These are phyloP conservation scores for Coccinonectria pachysandricola DNA, from an alignment of 2,329 filamentous ascomycete genomes.

Conservation along the genomic window DNA sequence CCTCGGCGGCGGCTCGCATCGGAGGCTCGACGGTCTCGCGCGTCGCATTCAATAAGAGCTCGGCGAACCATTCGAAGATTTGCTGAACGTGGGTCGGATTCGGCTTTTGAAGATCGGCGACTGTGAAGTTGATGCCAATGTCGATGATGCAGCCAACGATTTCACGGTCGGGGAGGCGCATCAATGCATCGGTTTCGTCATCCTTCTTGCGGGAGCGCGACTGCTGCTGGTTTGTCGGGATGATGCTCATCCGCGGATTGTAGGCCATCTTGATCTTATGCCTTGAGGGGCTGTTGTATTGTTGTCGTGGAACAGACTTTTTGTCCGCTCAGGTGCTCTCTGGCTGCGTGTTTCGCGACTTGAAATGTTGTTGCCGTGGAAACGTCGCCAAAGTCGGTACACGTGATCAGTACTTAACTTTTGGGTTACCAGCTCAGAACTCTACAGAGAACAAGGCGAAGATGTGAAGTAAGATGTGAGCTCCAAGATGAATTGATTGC, in stretches of 20 bases:
- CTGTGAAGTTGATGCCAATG: constrained; percentile 81
- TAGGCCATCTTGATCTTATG: constrained; percentile 38
- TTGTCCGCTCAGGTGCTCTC: too few species aligned
- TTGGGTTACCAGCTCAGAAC: too few species aligned
- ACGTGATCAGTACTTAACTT: too few species aligned
- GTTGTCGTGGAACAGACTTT: too few species aligned
- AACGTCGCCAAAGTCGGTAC: too few species aligned
- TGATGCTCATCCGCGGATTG: constrained; percentile 51
- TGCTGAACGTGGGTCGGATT: constrained; percentile 92
- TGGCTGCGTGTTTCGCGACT: too few species aligned
- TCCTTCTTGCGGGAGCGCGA: constrained; percentile 48
- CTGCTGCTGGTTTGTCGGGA: constrained; percentile 40
- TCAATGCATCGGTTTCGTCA: constrained; percentile 48
- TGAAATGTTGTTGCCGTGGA: neutral
- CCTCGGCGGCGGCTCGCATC: constrained; percentile 85
- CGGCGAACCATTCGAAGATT: constrained; percentile 96
- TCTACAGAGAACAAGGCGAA: too few species aligned
- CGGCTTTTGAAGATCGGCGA: constrained; percentile 83
- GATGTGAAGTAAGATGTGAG: too few species aligned
- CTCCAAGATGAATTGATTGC: too few species aligned
- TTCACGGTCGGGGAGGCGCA: constrained; percentile 57
- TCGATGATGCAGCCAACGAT: constrained; percentile 97
- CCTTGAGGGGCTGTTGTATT: neutral
- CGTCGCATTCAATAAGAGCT: constrained; percentile 86
- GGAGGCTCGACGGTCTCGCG: constrained; percentile 89